phyloP scores from a whole-genome alignment of 768 basidiomycete species.

The Tulasnella sp. region DNA sequence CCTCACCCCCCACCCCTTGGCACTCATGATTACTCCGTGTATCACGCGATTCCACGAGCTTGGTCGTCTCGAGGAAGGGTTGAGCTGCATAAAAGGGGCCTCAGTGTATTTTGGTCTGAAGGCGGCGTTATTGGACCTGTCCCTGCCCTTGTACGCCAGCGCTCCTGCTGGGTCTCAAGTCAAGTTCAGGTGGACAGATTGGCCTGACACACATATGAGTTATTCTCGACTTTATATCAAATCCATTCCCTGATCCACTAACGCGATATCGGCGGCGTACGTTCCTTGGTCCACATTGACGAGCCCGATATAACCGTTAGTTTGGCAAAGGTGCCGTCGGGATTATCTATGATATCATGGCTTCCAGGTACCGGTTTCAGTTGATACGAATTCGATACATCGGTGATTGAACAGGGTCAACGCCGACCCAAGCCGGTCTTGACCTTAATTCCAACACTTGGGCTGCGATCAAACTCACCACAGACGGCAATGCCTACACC shows the following conservation, averaged over 20 bases:
- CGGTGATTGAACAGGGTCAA: constrained; percentile 32
- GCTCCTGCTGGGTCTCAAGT: constrained; percentile 33
- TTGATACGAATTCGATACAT: background rate
- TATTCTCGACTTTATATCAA: too few species aligned
- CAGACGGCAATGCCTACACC: constrained; percentile 33
- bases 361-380: constrained; percentile 32
- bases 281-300: background rate
- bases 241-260: too few species aligned
- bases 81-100: too few species aligned
- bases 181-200: constrained; percentile 32
- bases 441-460: constrained; percentile 28
- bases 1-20: too few species aligned
- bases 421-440: constrained; percentile 36
- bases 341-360: constrained; percentile 33
- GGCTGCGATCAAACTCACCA: constrained; percentile 34
- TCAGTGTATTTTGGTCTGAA: too few species aligned
- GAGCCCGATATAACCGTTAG: constrained; percentile 26
- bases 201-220: constrained; percentile 24
- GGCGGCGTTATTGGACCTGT: constrained; percentile 27
- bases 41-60: too few species aligned
- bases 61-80: too few species aligned
- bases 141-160: constrained; percentile 32
- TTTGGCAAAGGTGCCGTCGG: constrained; percentile 35
- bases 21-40: too few species aligned
- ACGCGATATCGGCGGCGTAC: too few species aligned